phyloP scores from a whole-genome alignment of 83 land plant species.

The Picea abies region DNA sequence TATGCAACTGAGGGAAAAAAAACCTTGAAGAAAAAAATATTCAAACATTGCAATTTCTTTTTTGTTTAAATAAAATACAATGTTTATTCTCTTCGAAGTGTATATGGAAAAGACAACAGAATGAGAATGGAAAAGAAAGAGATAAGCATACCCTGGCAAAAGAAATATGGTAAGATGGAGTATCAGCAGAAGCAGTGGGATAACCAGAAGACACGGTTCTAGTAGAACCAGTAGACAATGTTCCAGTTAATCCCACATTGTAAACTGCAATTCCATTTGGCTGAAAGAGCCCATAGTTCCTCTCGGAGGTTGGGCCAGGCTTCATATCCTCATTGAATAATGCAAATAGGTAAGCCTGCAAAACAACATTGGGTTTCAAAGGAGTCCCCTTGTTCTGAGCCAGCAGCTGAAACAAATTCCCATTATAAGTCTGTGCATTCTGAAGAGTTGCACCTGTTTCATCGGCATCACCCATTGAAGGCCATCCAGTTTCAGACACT shows the following conservation, averaged over 20 bases:
- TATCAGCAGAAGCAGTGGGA: neutral
- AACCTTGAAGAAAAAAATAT: neutral
- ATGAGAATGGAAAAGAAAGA: neutral
- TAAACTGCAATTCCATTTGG: slow-evolving; percentile 50
- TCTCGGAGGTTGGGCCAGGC: slow-evolving; percentile 68
- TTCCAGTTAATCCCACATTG: slow-evolving; percentile 30
- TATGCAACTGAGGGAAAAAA: neutral
- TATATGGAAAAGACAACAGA: neutral
- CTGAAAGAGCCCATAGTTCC: slow-evolving; percentile 67
- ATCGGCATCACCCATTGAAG: slow-evolving; percentile 69
- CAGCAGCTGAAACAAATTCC: slow-evolving; percentile 56
- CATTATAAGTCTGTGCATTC: slow-evolving; percentile 62
- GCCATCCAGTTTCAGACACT: slow-evolving; percentile 90
- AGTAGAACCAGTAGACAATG: slow-evolving; percentile 13
- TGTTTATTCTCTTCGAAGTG: neutral
- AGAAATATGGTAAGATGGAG: too few species aligned
- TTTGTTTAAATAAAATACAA: neutral
- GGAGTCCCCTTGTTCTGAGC: slow-evolving; percentile 57
- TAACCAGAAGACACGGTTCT: neutral
- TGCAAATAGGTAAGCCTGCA: slow-evolving; percentile 72
- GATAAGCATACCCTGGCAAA: neutral
- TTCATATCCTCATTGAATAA: slow-evolving; percentile 80
- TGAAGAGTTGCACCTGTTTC: slow-evolving; percentile 63
- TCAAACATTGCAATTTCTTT: neutral
- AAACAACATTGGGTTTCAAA: slow-evolving; percentile 34